Evolutionary conservation across 768 basidiomycete genomes (phyloP), one percentile per base, ranked within the genome.

Genomic region (Butyriboletus loyo): DNA sequence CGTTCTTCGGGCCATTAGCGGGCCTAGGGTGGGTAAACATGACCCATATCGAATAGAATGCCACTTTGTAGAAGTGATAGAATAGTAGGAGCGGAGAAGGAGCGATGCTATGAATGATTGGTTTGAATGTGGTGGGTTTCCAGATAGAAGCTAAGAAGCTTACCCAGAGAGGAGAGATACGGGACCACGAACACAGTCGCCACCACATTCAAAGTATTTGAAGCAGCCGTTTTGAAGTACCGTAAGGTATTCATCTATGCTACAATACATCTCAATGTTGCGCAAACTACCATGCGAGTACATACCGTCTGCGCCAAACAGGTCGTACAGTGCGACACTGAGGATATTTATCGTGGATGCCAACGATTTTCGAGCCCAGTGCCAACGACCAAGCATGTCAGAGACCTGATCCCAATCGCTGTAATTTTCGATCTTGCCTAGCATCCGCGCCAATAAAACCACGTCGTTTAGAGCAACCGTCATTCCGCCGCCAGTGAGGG

Each of bases 401-500:
- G 76, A 72, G 19, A 90, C 62, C 35, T 73, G 67, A 11, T 70
- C 66, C 84, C 83, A 86, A 59, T 86, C 73, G 9, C 67, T 62
- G 37, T 72, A 67, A 54, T 72, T 63, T 22, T 64, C 59, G 34
- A 86, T 68, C 24, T 75, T 58, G 1, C 72, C 72, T 1, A 97
- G 74, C 53, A 91, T 73, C 15, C 81, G 72, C 31, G 83, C 71
- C 14, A 98, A 77, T 30, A 89, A 58, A 14, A 92, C 86, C 5
- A 89, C 87, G 59, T 98, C 97, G 63, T 84, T 79, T 42, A 98
- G 75, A 2, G 93, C 94, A 35, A 98, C 96, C 0, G 94, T 95
- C 97, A 99, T 99, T 6, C 97, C 97, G 11, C 94, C 93, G 6
- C 97, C 97, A 0, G 97, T 99, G 21, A 99, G 78, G 2, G 97